Evolutionary conservation across 2,329 filamentous ascomycete genomes (phyloP), one percentile per base, ranked within the genome.

Genomic region (Phaeosphaeria sp.): DNA sequence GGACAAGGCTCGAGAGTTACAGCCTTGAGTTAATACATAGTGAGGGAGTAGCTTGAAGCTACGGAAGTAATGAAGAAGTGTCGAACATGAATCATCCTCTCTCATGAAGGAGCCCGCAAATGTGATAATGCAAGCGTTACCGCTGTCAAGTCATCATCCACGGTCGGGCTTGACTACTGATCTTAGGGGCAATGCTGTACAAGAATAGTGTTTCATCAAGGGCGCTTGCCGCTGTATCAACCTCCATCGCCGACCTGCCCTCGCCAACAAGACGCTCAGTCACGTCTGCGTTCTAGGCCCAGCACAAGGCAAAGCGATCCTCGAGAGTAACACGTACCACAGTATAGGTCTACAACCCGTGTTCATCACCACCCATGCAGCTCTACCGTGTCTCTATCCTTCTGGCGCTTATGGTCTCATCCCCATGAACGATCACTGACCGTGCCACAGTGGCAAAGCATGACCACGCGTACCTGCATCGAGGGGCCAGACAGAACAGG

Each of bases 391-490:
- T n/a, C n/a, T n/a, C n/a, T n/a, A n/a, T n/a, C n/a, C n/a, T n/a
- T 13, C 6, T 3, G 6, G 15, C 11, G 30, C 6, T 36, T 13
- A 36, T 36, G 30, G 15, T 36, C 30, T 7, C 8, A 30, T 30
- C 25, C 30, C 8, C 15, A 36, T 36, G 15, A 13, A 13, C 15
- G 30, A 36, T 13, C 8, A 36, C 30, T 13, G 30, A 36, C 30
- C 30, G 15, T 36, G 30, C 30, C 30, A 36, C 30, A 36, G 6
- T 36, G 30, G 30, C 30, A 36, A 6, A 43, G 40, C 20, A 7
- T 43, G n/a, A 18, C 17, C 20, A 21, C 40, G 15, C 53, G 59
- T 60, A 51, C 44, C 57, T 60, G 53, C 59, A 53, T 57, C 39
- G 13, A 21, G 22, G 20, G 57, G 44, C 20, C 42, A 47, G 27